Evolutionary conservation across 2,329 filamentous ascomycete species (phyloP), one percentile per base, ranked within the genome.

Genomic region (Paraphaeosphaeria sporulosa): DNA sequence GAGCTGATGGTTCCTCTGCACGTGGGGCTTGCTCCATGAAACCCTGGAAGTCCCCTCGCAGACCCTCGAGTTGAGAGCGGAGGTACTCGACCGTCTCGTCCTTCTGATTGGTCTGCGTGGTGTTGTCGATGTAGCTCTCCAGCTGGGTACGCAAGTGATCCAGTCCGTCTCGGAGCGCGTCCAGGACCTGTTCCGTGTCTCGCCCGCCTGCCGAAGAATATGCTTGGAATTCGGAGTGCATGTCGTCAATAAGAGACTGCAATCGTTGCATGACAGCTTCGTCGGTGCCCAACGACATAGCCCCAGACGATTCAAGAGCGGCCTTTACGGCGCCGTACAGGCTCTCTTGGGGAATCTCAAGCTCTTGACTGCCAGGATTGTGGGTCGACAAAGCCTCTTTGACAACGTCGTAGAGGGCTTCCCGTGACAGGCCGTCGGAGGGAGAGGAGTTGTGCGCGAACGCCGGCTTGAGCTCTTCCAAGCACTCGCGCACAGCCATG

Each of bases 151-250:
- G 89, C 7, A 98, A 85, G 66, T 87, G 89, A 67, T 96, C 93
- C 15, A 97, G 84, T 0, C 93, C 93, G 72, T 96, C 92, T 67
- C 93, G 94, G 46, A 96, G 89, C 0, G 93, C 91, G 75, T 95
- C 92, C 4, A 97, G 83, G 13, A 96, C 89, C 75, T 97, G 92
- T 75, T 97, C 93, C 0, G 93, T 94, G 73, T 95, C 92, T 59
- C 89, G 86, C 43, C 90, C 92, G 67, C 89, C 92, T 63, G 90
- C 89, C 3, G 91, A 87, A 21, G 92, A 89, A 67, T 93, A 94
- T 69, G 94, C 87, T 75, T 94, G 93, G 75, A 90, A 87, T 67
- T 89, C 87, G 5, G 81, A 80, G 59, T 86, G 87, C 82, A 90
- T 88, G 43, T 83, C 84, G 40, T 87, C 82, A 25, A 89, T 78